Conservation (phyloP, 768 basidiomycete species). For the Psilocybe subaeruginosa region DNA sequence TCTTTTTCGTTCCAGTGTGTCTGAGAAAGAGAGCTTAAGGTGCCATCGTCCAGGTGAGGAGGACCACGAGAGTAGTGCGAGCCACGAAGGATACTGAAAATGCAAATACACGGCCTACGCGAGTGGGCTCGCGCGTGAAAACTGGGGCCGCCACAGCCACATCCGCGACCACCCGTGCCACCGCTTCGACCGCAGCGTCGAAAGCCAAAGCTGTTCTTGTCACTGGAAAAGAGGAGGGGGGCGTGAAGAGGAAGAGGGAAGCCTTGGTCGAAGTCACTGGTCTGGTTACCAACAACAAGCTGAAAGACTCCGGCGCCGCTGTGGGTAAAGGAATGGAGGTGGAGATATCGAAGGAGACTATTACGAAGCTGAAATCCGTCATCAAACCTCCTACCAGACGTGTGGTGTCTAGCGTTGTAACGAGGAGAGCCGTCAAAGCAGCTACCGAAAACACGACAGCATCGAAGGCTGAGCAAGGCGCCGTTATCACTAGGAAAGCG, state of each 20-base stretch:
- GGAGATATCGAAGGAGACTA: constrained; percentile 26
- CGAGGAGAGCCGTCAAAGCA: constrained; percentile 15
- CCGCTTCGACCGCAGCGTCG: constrained; percentile 44
- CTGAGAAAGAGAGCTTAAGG: neutral
- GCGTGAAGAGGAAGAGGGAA: constrained; percentile 75
- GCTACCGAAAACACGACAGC: constrained; percentile 21
- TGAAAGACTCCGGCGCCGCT: constrained; percentile 9
- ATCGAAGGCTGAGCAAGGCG: constrained; percentile 15
- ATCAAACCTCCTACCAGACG: constrained; percentile 21
- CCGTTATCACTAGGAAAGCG: constrained; percentile 7
- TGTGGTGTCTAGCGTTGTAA: constrained; percentile 9
- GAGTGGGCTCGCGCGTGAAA: constrained; percentile 56
- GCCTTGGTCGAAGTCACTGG: constrained; percentile 73
- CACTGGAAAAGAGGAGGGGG: constrained; percentile 38
- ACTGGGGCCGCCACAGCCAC: constrained; percentile 42
- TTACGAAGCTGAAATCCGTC: constrained; percentile 19
- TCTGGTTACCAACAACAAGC: constrained; percentile 34
- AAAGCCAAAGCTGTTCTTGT: constrained; percentile 33
- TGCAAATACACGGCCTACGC: constrained; percentile 62
- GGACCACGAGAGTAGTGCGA: constrained; percentile 61
- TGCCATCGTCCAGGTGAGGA: constrained; percentile 52
- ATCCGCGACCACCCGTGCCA: constrained; percentile 33
- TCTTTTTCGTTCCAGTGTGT: constrained; percentile 5
- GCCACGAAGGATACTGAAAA: constrained; percentile 70
- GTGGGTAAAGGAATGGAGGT: constrained; percentile 46